Percentiles rank a stretch among this genome's conserved stretches.
Evolutionary conservation across 2,329 filamentous ascomycete genomes (phyloP).

Genomic region (Talaromyces sp.): DNA sequence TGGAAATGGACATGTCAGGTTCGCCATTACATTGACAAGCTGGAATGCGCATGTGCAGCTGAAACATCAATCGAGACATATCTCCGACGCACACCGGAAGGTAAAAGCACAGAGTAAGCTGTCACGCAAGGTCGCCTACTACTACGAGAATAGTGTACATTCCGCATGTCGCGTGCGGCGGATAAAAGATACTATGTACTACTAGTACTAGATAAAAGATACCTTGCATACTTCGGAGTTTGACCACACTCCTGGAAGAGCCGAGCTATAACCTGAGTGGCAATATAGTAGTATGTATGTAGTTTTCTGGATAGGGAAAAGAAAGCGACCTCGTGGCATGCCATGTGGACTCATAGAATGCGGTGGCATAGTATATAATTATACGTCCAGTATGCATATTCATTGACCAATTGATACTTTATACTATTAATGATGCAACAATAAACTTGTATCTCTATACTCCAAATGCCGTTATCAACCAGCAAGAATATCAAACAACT

Average conservation of each 20-base stretch:
- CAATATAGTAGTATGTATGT: not conserved
- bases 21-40: no score
- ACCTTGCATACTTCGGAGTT: not conserved
- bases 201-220: not conserved
- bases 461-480: no score
- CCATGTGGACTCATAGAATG: not conserved
- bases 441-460: no score
- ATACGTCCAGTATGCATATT: not conserved
- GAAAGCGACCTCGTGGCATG: not conserved
- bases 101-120: not conserved
- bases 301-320: not conserved
- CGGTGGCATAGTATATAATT: not conserved
- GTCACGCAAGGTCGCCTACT: not conserved
- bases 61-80: not conserved
- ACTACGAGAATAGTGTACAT: not conserved
- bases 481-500: no score
- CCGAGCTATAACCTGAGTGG: not conserved
- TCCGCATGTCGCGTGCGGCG: not conserved
- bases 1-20: not conserved
- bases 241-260: no score
- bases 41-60: not conserved
- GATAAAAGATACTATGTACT: not conserved
- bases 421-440: no score
- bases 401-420: no score
- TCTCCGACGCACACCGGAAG: not conserved